Base-by-base conservation (phyloP, 1,139 yeast species). In the Magnusiomyces paraingens region DNA sequence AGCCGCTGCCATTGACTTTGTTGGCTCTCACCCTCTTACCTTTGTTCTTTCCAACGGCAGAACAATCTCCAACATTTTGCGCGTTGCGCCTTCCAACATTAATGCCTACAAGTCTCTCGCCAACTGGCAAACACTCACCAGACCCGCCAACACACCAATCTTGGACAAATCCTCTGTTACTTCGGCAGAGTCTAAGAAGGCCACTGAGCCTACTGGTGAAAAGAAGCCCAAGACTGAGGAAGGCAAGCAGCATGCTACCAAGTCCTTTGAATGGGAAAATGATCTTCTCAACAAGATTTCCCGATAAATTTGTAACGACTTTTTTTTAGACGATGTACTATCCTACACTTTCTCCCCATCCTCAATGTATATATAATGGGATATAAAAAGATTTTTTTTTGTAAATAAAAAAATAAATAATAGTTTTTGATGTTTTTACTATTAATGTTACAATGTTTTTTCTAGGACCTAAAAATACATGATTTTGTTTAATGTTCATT, bases 221-320 rank as follows among this genome's bases (percentile, higher is more conserved):
- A 41, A 49, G 11, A 53, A 56, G 18, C 38, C 47, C 6, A 2
- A 35, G 36, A 35, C 39, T n/a, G 17, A 47, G 11, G 54, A 32
- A 45, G 52, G 42, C 14, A 46, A 52, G 41, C 39, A 48, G 15
- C 51, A 43, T 21, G 11, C 51, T 18, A 20, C 49, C 29, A 58
- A 59, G 58, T 29, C 53, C 48, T 66, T 65, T 55, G 65, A 59
- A 22, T 66, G 69, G 69, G 67, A 66, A 46, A 65, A 62, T 54
- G 64, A 64, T 32, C 55, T 63, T 26, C 60, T 64, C n/a, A 55
- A 55, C 17, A 53, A 61, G 39, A 52, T 62, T 46, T 55, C 59
- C 41, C 42, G 52, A 40, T 44, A 21, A 43, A 18, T 18, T 41
- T 41, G 44, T n/a, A 26, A 26, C 8, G 32, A 26, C 32, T 26